Base-by-base conservation (phyloP, 495 filamentous ascomycete species). In the Tuber aestivum region DNA sequence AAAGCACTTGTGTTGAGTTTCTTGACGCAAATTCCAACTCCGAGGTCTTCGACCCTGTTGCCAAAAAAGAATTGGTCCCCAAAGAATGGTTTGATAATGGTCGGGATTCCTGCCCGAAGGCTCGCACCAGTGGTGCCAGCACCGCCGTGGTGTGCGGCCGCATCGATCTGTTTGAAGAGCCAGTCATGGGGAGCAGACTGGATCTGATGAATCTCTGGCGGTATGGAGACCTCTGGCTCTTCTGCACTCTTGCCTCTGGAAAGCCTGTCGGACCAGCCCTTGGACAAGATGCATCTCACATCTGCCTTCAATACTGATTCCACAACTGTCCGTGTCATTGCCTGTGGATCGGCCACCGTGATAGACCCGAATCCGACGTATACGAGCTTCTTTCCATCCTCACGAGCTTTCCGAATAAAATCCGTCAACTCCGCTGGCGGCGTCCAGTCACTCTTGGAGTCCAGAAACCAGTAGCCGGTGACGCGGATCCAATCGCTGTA, bases 61-160 rank as follows among this genome's bases (percentile, higher is more conserved):
- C 93, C 95, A 81, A 95, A 98, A 86, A 99, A 99, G 86, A 93
- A 97, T 81, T 99, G 95, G 78, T 99, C 95, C 7, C 95, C 95
- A 83, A 99, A 99, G 85, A 97, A 98, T 0, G 95, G 95, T 76
- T 96, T 94, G 81, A 98, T 90, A 75, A 99, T 94, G 3, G 95
- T 98, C 0, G 95, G 96, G 32, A 97, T 88, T 20, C 95, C 95
- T 14, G 95, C 94, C 72, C 95, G 88, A 56, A 99, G 86, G 82
- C 94, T 97, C 5, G 95, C 96, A 5, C 96, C 95, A 6, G 95
- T 99, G 2, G 95, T 99, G 8, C 95, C 95, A 42, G 95, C 93
- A 44, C 95, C 95, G 69, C 95, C 95, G 80, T 99, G 95, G 83
- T 99, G 95, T 38, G 90, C 93, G 3, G 93, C 96, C 10, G 95